phyloP scores from a whole-genome alignment of 2,329 filamentous ascomycete genomes.

The Aspergillus sp. region DNA sequence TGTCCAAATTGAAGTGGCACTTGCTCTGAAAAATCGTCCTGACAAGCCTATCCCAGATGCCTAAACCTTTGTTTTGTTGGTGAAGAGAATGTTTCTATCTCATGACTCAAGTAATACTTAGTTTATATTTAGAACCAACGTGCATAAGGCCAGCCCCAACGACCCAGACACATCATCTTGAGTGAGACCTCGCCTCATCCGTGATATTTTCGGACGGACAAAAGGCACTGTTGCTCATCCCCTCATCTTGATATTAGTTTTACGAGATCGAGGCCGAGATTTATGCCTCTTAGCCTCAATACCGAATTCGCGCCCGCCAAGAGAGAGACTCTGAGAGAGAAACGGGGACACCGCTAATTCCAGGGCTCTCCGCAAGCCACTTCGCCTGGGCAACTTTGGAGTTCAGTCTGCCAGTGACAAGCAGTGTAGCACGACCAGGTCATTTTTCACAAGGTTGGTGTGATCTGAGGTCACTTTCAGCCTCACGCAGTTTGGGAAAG shows the following conservation, averaged over 20 bases:
- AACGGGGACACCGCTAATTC: background rate
- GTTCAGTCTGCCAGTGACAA: too few species aligned
- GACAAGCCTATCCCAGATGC: background rate
- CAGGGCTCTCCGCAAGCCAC: background rate
- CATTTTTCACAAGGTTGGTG: background rate
- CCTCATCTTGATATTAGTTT: background rate
- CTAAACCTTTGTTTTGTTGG: background rate
- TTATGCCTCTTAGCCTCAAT: background rate
- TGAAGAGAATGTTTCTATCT: background rate
- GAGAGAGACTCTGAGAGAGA: background rate
- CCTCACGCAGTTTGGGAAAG: background rate
- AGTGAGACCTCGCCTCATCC: background rate
- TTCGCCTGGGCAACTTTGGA: background rate
- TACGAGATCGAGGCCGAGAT: background rate
- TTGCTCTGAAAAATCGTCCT: too few species aligned
- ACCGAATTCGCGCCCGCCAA: background rate
- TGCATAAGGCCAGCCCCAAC: background rate
- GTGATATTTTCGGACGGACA: background rate
- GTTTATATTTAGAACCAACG: slow-evolving; percentile 5
- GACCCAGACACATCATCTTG: background rate
- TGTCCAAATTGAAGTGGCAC: too few species aligned
- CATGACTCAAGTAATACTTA: background rate
- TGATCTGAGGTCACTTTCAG: slow-evolving; percentile 5
- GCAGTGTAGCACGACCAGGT: background rate
- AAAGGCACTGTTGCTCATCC: background rate